Conservation (phyloP, 208 protist species). For the Crithidia thermophila region DNA sequence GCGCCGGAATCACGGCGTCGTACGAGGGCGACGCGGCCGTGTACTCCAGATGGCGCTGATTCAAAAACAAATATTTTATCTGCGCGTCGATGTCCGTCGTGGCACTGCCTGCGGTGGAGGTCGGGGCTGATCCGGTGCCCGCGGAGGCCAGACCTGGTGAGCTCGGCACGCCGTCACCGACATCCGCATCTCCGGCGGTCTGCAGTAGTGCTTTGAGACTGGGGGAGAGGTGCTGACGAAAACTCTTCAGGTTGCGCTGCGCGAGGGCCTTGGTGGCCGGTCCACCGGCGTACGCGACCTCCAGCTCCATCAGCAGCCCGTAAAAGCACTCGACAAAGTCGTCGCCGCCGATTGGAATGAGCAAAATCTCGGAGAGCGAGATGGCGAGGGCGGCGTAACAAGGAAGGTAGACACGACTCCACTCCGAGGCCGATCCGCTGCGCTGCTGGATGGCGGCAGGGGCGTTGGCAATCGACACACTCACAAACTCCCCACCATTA, state of each 20-base stretch:
- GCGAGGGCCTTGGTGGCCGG: constrained; percentile 51
- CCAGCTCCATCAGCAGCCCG: constrained; percentile 68
- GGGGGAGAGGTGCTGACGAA: constrained; percentile 50
- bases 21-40: constrained; percentile 41
- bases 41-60: constrained; percentile 39
- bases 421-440: constrained; percentile 26
- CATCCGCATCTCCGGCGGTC: constrained; percentile 3
- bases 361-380: constrained; percentile 68
- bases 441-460: constrained; percentile 32
- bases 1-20: constrained; percentile 56
- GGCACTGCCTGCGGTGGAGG: not conserved
- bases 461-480: constrained; percentile 31
- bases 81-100: constrained; percentile 29
- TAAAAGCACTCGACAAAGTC: constrained; percentile 74
- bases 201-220: constrained; percentile 18
- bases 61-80: constrained; percentile 66
- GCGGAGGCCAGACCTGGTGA: no score
- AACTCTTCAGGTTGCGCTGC: constrained; percentile 51
- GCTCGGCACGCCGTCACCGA: not conserved
- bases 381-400: constrained; percentile 55
- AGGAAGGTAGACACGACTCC: constrained; percentile 45
- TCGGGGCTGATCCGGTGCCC: no score
- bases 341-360: constrained; percentile 40
- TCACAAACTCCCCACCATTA: not conserved
- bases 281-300: constrained; percentile 53